Evolutionary conservation across 306 rosid species (phyloP).

Genomic region (Vicia faba): DNA sequence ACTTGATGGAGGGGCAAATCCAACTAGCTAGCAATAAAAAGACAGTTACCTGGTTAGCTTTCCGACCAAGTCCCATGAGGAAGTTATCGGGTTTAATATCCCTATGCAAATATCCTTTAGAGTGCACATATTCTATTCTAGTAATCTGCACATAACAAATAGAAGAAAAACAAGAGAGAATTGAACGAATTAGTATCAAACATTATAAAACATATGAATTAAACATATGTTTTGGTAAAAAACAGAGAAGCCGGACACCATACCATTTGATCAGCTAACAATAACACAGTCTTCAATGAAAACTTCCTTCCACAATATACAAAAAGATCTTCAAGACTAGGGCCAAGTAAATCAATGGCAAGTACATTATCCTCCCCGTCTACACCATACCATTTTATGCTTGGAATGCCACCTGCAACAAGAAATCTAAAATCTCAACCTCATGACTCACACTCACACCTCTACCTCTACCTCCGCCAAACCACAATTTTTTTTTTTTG

Average conservation of each 20-base stretch:
- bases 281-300: constrained; percentile 54
- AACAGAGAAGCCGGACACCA: not conserved
- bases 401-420: constrained; percentile 55
- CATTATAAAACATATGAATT: not conserved
- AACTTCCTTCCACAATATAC: constrained; percentile 62
- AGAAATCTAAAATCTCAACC: constrained; percentile 17
- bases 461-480: constrained; percentile 11
- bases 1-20: constrained; percentile 21
- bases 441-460: not conserved
- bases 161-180: not conserved
- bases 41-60: constrained; percentile 84
- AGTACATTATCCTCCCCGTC: constrained; percentile 58
- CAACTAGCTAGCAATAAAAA: constrained; percentile 3
- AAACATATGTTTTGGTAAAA: constrained; percentile 12
- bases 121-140: constrained; percentile 87
- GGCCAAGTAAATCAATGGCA: constrained; percentile 59
- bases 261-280: constrained; percentile 71
- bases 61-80: constrained; percentile 98
- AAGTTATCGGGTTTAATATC: constrained; percentile 97
- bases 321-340: constrained; percentile 65
- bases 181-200: not conserved
- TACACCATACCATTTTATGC: constrained; percentile 53
- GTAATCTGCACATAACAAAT: constrained; percentile 53
- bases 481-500: too few relatives aligned
- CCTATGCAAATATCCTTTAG: constrained; percentile 92